phyloP scores from a whole-genome alignment of 768 basidiomycete species.

The Dioszegia aurantiaca region DNA sequence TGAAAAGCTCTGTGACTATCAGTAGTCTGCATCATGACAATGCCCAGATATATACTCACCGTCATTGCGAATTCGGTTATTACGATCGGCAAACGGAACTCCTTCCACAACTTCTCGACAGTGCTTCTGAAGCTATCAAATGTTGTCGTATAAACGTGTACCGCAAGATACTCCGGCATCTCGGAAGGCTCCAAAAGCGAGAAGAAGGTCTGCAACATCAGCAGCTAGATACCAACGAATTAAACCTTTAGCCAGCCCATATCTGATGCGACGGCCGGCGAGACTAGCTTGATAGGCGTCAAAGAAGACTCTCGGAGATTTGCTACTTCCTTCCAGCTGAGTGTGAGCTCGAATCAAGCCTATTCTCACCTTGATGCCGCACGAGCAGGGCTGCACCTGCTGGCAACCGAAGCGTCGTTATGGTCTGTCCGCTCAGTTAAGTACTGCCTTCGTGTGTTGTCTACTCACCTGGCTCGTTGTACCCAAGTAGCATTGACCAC shows the following conservation, averaged over 20 bases:
- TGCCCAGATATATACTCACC: slow-evolving; percentile 10
- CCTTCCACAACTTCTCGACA: slow-evolving; percentile 29
- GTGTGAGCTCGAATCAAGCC: neutral
- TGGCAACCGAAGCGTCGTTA: slow-evolving; percentile 29
- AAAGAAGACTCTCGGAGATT: slow-evolving; percentile 17
- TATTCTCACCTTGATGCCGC: slow-evolving; percentile 27
- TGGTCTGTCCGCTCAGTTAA: slow-evolving; percentile 28
- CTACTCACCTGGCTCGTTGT: slow-evolving; percentile 42
- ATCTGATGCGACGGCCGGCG: slow-evolving; percentile 37
- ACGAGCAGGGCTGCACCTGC: slow-evolving; percentile 13
- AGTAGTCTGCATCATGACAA: neutral
- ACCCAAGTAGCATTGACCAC: slow-evolving; percentile 31
- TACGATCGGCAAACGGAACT: slow-evolving; percentile 34
- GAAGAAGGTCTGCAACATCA: slow-evolving; percentile 30
- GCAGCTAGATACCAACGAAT: slow-evolving; percentile 9
- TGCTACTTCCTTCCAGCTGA: slow-evolving; percentile 35
- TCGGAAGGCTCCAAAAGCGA: slow-evolving; percentile 16
- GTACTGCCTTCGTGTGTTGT: neutral
- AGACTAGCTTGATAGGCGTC: slow-evolving; percentile 28
- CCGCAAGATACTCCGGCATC: slow-evolving; percentile 34
- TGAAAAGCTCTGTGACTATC: slow-evolving; percentile 33
- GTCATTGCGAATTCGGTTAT: slow-evolving; percentile 44
- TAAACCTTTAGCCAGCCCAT: slow-evolving; percentile 38
- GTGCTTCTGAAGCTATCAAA: slow-evolving; percentile 33
- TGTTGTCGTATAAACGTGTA: slow-evolving; percentile 46